Evolutionary conservation across 306 rosid genomes (phyloP).

Genomic region (Corylus americana): DNA sequence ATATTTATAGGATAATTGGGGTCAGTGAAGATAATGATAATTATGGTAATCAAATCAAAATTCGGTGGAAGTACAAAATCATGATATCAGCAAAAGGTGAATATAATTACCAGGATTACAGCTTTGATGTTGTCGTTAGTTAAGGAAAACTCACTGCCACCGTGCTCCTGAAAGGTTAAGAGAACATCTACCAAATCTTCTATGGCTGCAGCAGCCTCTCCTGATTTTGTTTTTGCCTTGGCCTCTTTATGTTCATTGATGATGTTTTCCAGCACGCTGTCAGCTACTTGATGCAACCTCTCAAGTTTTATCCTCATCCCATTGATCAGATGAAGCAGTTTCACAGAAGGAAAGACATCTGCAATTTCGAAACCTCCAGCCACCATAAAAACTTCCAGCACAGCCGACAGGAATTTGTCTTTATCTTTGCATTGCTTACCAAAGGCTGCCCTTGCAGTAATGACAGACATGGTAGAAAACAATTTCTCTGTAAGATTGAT

Average conservation of each 20-base stretch:
- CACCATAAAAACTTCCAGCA: neutral
- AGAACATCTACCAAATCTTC: conserved; percentile 15
- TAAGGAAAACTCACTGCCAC: neutral
- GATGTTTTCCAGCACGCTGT: conserved; percentile 15
- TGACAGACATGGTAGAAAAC: neutral
- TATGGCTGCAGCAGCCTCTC: neutral
- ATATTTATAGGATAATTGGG: too few relatives aligned
- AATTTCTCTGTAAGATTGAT: conserved; percentile 33
- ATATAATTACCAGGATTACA: neutral
- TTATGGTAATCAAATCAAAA: too few relatives aligned
- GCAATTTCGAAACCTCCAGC: conserved; percentile 31
- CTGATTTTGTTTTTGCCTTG: neutral
- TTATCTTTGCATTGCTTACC: conserved; percentile 37
- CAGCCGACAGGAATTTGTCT: conserved; percentile 9
- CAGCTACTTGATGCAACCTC: conserved; percentile 8
- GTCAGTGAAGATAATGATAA: too few relatives aligned
- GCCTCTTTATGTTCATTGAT: conserved; percentile 10
- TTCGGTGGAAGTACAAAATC: neutral
- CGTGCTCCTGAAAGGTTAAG: conserved; percentile 1
- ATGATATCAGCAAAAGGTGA: neutral
- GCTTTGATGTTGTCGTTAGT: conserved; percentile 21
- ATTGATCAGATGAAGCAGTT: conserved; percentile 24
- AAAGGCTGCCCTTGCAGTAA: conserved; percentile 38
- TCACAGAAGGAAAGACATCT: conserved; percentile 44
- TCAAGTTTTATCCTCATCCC: conserved; percentile 33